phyloP scores from a whole-genome alignment of 495 filamentous ascomycete species.

The Diplogelasinospora grovesii region DNA sequence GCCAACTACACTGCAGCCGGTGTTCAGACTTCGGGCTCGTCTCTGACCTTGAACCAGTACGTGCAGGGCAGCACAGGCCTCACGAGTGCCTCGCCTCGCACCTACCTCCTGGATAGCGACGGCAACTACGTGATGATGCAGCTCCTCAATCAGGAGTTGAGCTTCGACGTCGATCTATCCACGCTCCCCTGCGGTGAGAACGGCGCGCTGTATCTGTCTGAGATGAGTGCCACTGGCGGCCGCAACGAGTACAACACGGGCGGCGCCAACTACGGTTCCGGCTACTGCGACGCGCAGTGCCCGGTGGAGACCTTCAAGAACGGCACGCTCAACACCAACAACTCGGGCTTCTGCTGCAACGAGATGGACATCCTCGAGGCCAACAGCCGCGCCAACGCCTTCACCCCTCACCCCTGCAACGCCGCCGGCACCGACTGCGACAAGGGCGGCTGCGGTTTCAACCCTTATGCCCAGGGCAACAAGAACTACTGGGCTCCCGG shows the following conservation, averaged over 20 bases:
- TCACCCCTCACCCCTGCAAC: conserved; percentile 61
- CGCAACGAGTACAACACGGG: conserved; percentile 53
- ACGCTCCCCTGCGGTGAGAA: conserved; percentile 64
- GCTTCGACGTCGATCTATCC: conserved; percentile 64
- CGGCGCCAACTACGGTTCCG: conserved; percentile 65
- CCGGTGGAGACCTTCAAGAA: too few species aligned
- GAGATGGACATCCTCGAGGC: conserved; percentile 73
- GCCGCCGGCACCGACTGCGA: conserved; percentile 49
- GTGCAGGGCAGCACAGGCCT: conserved; percentile 32
- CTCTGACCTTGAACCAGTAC: conserved; percentile 50
- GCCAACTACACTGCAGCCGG: conserved; percentile 39
- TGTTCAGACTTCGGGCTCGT: conserved; percentile 34
- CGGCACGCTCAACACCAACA: too few species aligned
- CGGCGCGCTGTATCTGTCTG: conserved; percentile 62
- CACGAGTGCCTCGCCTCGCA: conserved; percentile 53
- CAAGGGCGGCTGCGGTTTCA: conserved; percentile 32
- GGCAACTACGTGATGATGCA: conserved; percentile 53
- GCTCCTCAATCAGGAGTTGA: conserved; percentile 57
- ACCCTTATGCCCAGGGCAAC: conserved; percentile 50
- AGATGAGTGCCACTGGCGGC: conserved; percentile 60
- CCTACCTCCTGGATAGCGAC: conserved; percentile 51
- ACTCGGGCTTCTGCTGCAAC: conserved; percentile 65
- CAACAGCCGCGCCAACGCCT: conserved; percentile 52
- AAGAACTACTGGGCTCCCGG: conserved; percentile 47
- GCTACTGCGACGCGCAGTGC: conserved; percentile 76